A percentile compares a stretch with the other conserved stretches of the same genome.
phyloP scores from a whole-genome alignment of 2,329 filamentous ascomycete species.

The Phialocephala subalpina region DNA sequence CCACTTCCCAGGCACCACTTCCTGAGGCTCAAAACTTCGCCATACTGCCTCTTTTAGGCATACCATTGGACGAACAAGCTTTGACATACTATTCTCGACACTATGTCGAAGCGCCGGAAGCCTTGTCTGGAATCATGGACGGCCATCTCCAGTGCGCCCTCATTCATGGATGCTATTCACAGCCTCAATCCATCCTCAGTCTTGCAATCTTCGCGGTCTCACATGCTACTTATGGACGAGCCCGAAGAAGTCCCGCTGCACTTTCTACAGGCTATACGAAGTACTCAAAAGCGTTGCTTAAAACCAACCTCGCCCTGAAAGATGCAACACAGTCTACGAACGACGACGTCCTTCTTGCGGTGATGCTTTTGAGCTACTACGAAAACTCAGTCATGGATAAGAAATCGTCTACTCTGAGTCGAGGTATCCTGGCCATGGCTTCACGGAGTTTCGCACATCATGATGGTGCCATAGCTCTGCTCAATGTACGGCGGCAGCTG shows the following conservation, averaged over 20 bases:
- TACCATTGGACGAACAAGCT: not conserved
- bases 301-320: constrained; percentile 18
- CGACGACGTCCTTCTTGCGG: constrained; percentile 23
- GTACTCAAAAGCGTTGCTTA: constrained; percentile 22
- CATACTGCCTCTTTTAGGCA: not conserved
- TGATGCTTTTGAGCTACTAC: constrained; percentile 26
- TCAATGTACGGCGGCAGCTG: not conserved
- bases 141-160: not conserved
- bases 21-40: not conserved
- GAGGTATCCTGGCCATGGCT: constrained; percentile 10
- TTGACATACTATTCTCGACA: constrained; percentile 14
- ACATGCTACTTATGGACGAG: constrained; percentile 16
- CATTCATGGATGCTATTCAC: not conserved
- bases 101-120: constrained; percentile 11
- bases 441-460: constrained; percentile 19
- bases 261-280: constrained; percentile 8
- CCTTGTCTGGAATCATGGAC: constrained; percentile 20
- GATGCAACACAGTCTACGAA: not conserved
- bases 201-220: constrained; percentile 18
- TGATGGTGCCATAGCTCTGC: constrained; percentile 17
- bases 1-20: not conserved
- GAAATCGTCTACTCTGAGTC: not conserved
- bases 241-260: constrained; percentile 2
- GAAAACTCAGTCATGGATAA: constrained; percentile 13
- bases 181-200: not conserved